Percentiles rank a stretch among this genome's conserved stretches.
These are phyloP conservation scores for Vanderwaltozyma verrucispora DNA, from an alignment of 805 yeast species.

Conservation along the genomic window DNA sequence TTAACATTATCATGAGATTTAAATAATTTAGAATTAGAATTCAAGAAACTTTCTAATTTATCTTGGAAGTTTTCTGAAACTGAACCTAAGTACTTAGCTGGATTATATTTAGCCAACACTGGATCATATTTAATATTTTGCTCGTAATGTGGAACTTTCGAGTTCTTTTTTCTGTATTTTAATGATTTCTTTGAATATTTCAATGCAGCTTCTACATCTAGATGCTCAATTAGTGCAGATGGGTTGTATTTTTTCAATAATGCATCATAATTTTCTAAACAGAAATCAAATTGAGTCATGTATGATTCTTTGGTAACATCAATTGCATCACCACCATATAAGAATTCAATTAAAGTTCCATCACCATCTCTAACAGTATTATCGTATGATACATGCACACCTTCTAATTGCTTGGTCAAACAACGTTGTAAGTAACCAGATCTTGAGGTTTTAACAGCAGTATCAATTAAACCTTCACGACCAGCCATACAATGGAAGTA, in stretches of 20 bases:
- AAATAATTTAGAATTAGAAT: constrained; percentile 44
- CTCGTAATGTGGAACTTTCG: constrained; percentile 49
- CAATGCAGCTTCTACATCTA: constrained; percentile 78
- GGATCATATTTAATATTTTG: constrained; percentile 73
- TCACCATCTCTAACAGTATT: constrained; percentile 93
- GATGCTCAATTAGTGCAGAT: constrained; percentile 52
- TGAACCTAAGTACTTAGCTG: constrained; percentile 83
- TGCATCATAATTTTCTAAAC: constrained; percentile 82
- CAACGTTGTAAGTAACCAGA: constrained; percentile 98
- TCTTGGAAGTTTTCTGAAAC: constrained; percentile 85
- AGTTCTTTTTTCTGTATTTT: constrained; percentile 60
- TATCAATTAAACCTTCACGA: constrained; percentile 98
- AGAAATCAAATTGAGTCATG: constrained; percentile 87
- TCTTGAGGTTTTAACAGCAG: constrained; percentile 97
- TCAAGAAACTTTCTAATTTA: constrained; percentile 62
- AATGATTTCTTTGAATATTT: constrained; percentile 72
- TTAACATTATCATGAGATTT: constrained; percentile 41
- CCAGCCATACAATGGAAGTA: constrained; percentile 99
- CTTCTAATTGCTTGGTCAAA: constrained; percentile 94
- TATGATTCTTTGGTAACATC: constrained; percentile 94
- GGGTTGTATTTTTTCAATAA: constrained; percentile 82
- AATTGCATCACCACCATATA: constrained; percentile 95
- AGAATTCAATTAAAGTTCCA: constrained; percentile 85
- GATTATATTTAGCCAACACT: constrained; percentile 72
- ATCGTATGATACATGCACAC: constrained; percentile 90